Conservation (phyloP, 169 alveolate species). For the Cryptosporidium tyzzeri region DNA sequence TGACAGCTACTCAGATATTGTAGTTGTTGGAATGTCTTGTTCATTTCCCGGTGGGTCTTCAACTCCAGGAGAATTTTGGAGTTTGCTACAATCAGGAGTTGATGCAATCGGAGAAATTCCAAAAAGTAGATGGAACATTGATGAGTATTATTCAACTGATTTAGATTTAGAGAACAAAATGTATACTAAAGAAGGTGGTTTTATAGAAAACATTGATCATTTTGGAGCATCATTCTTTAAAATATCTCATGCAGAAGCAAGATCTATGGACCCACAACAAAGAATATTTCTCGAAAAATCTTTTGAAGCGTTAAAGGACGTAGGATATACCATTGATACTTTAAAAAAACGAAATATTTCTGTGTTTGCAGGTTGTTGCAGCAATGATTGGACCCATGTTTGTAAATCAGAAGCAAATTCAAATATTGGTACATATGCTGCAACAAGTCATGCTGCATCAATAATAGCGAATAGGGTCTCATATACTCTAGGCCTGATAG, state of each 20-base stretch:
- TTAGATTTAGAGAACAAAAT: conserved; percentile 82
- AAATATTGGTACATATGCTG: conserved; percentile 79
- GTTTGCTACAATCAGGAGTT: conserved; percentile 77
- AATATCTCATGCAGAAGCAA: conserved; percentile 82
- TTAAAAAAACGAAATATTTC: conserved; percentile 78
- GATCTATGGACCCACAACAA: conserved; percentile 88
- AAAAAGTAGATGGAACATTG: conserved; percentile 84
- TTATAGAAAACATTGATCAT: conserved; percentile 82
- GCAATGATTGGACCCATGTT: conserved; percentile 82
- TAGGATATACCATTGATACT: conserved; percentile 77
- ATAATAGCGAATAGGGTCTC: conserved; percentile 85
- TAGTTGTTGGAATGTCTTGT: conserved; percentile 81
- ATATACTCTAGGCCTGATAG: conserved; percentile 83
- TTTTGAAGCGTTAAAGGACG: conserved; percentile 80
- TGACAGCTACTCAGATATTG: conserved; percentile 64
- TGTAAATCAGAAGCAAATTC: conserved; percentile 32
- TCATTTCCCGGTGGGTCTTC: conserved; percentile 82
- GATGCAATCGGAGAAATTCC: conserved; percentile 82
- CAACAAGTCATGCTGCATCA: conserved; percentile 84
- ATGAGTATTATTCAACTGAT: conserved; percentile 82
- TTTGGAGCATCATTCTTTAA: conserved; percentile 83
- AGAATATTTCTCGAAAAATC: conserved; percentile 83
- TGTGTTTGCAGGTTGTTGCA: conserved; percentile 85
- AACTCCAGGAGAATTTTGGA: conserved; percentile 80
- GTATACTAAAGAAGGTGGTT: conserved; percentile 86